Evolutionary conservation across 306 rosid genomes (phyloP).

Genomic region (Gastrolobium villosum): DNA sequence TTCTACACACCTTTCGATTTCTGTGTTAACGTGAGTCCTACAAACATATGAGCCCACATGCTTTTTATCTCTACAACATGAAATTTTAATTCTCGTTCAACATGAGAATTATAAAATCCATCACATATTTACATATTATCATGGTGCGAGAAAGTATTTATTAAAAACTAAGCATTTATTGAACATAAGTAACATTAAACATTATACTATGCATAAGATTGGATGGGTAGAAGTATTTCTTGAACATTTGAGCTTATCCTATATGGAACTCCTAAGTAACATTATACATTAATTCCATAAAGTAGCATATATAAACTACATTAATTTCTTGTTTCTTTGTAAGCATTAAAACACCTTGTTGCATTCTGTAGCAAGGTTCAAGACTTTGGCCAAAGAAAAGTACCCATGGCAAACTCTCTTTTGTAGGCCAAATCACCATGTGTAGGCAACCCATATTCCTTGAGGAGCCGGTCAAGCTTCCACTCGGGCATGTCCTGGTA

Average conservation of each 20-base stretch:
- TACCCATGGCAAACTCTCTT: conserved; percentile 79
- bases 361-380: conserved; percentile 5
- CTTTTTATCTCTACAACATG: no score
- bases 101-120: no score
- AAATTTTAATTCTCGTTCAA: no score
- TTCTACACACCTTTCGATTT: no score
- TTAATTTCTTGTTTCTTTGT: not conserved
- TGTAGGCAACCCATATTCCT: conserved; percentile 76
- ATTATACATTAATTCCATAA: conserved; percentile 16
- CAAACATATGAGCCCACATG: no score
- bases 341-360: conserved; percentile 16
- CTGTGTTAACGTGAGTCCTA: no score
- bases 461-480: conserved; percentile 74
- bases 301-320: conserved; percentile 4
- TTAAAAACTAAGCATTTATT: no score
- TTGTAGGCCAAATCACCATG: conserved; percentile 76
- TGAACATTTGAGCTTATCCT: conserved; percentile 4
- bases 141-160: no score
- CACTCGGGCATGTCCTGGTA: conserved; percentile 83
- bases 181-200: no score
- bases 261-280: not conserved
- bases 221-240: not conserved
- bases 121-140: no score
- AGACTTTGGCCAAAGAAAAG: conserved; percentile 74
- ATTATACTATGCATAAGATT: not conserved